Base-by-base conservation (phyloP, 208 protist genomes). In the Acanthamoeba quina region DNA sequence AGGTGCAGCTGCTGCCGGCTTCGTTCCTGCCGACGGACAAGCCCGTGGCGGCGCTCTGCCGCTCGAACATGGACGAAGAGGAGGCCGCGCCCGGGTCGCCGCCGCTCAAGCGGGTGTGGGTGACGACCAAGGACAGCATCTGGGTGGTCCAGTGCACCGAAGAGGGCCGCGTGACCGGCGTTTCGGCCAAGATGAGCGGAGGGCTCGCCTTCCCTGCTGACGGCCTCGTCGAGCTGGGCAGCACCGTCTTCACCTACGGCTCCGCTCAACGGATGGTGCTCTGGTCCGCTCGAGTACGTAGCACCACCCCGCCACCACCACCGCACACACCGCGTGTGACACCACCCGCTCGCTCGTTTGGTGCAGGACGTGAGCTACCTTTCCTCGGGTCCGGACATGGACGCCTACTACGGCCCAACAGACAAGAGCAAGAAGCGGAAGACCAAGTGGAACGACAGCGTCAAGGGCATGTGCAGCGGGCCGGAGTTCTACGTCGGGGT, bases 371-470 rank as follows among this genome's bases (percentile, higher is more conserved):
- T 85, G 31, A 62, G 11, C 13, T 85, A 85, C 49, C 15, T 15
- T 10, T 31, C n/a, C 5, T 85, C 76, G 76, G 76, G 76, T 17
- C 76, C 76, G 26, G 41, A 56, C 76, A 85, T 60, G 76, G 49
- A 54, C 17, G 76, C 76, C 47, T 85, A 85, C 31, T 31, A 85
- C 76, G 76, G 76, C 3, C 29, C 76, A 1, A 62, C 47, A 5
- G 76, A 85, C 76, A 85, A 85, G 76, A 85, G 49, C 76, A 85
- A 85, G 76, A 85, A 68, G 62, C 62, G 49, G 21, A 85, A 85
- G 76, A 85, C 76, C n/a, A 85, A 85, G 76, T 85, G 76, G 76
- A 60, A 85, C 76, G 76, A 85, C 76, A 85, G 76, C 49, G 31
- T 85, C 76, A 85, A 85, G 76, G 76, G 76, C 49, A 60, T 85